Conservation (phyloP, 2,329 filamentous ascomycete species). For the Neonectria punicea region DNA sequence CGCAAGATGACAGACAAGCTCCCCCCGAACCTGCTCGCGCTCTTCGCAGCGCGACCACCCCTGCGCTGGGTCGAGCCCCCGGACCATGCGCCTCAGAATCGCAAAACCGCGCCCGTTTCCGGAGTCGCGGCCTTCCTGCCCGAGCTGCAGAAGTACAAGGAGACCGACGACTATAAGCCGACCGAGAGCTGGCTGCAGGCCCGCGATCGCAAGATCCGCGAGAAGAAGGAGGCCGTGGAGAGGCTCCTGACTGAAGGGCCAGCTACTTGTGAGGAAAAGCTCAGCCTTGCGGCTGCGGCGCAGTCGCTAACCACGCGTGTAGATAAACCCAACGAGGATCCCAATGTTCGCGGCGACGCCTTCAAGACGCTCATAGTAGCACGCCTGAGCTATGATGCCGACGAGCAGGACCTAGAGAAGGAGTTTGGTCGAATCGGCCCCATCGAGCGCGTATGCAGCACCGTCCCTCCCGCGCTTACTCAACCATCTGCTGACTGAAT, state of each 20-base stretch:
- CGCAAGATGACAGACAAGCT: constrained; percentile 92
- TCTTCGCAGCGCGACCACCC: constrained; percentile 94
- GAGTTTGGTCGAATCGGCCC: constrained; percentile 95
- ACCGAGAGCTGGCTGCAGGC: constrained; percentile 94
- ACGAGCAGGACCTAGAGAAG: constrained; percentile 88
- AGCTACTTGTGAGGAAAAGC: constrained; percentile 64
- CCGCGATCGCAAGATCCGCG: constrained; percentile 83
- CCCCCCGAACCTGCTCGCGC: constrained; percentile 88
- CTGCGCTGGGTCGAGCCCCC: constrained; percentile 87
- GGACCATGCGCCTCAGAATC: constrained; percentile 85
- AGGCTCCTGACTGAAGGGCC: constrained; percentile 72
- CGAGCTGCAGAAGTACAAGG: constrained; percentile 79
- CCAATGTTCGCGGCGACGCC: constrained; percentile 90
- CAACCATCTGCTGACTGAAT: constrained; percentile 29
- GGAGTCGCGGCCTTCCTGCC: constrained; percentile 81
- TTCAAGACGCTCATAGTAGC: constrained; percentile 96
- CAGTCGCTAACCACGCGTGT: constrained; percentile 31
- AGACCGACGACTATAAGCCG: constrained; percentile 78
- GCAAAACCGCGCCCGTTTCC: constrained; percentile 76
- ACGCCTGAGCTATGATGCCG: constrained; percentile 88
- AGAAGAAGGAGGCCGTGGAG: constrained; percentile 78
- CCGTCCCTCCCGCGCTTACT: neutral
- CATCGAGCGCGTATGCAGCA: constrained; percentile 81
- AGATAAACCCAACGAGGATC: constrained; percentile 87
- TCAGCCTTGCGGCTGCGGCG: neutral